A percentile compares a stretch with the other conserved stretches of the same genome.
Evolutionary conservation across 495 filamentous ascomycete genomes (phyloP).

Genomic region (Acidiella bohemica): DNA sequence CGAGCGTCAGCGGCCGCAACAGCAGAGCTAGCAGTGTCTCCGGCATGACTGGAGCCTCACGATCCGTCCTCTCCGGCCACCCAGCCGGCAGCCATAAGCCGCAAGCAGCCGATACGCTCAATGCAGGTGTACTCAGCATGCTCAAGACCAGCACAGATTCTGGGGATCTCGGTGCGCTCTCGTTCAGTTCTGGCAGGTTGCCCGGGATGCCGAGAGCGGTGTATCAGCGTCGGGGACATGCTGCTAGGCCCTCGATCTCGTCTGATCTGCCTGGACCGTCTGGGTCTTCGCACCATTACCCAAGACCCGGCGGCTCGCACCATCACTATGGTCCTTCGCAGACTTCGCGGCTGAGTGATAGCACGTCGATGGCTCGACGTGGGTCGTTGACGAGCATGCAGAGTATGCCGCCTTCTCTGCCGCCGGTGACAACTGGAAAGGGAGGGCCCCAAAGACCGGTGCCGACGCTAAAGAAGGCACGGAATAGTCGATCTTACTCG

Average conservation of each 20-base stretch:
- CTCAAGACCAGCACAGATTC: conserved; percentile 57
- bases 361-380: conserved; percentile 10
- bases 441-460: conserved; percentile 19
- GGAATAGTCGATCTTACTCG: conserved; percentile 42
- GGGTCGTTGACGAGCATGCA: conserved; percentile 21
- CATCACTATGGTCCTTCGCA: conserved; percentile 22
- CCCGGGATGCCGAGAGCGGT: conserved; percentile 19
- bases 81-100: conserved; percentile 15
- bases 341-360: conserved; percentile 16
- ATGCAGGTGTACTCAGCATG: conserved; percentile 40
- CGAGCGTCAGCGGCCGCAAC: conserved; percentile 28
- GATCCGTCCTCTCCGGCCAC: conserved; percentile 16
- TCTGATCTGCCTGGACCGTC: conserved; percentile 9
- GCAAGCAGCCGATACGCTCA: conserved; percentile 19
- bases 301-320: conserved; percentile 15
- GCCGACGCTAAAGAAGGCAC: conserved; percentile 5
- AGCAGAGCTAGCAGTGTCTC: conserved; percentile 30
- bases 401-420: conserved; percentile 19
- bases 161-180: conserved; percentile 51
- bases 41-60: conserved; percentile 13
- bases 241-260: conserved; percentile 18
- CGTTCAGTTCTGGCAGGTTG: conserved; percentile 38
- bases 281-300: conserved; percentile 9
- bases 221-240: conserved; percentile 20
- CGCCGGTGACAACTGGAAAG: conserved; percentile 8